Evolutionary conservation across 2,329 filamentous ascomycete genomes (phyloP), one percentile per base, ranked within the genome.

Genomic region (Arachnomyces sp.): DNA sequence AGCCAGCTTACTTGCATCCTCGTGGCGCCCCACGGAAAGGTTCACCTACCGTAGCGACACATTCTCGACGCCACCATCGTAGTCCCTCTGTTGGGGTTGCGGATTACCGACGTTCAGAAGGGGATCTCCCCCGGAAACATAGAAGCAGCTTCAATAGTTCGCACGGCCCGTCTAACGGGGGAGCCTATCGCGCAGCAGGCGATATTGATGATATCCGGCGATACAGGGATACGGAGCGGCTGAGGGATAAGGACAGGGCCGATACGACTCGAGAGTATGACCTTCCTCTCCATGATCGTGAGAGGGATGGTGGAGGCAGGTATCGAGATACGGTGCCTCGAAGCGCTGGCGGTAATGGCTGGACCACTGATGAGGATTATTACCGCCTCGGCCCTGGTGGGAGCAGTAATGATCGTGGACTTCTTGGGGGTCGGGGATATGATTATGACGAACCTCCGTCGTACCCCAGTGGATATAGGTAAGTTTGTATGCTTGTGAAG

Each of bases 281-380:
- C 31, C 53, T 57, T 3, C 39, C 50, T 3, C 36, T 57, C n/a
- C 52, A 52, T 8, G 52, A 52, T 31, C 52, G 53, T 18, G 58
- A 58, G 35, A 57, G 50, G 31, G 48, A 42, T 21, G 52, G 47
- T 32, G 44, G n/a, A n/a, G n/a, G 37, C 32, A 52, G 51, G 25
- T 53, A 58, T 36, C 49, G 52, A 29, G 52, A 56, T 32, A 49
- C 54, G 31, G 39, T 47, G 11, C 44, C 50, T 12, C 52, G 55
- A 29, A 48, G 50, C 28, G 21, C 21, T 25, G 21, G 21, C 9
- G 21, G 21, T 25, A 25, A 25, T 25, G 55, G 47, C 34, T 62
- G 61, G 43, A 50, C 45, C 17, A 52, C 42, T 31, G 61, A 60
- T 13, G 62, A 66, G 16, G 61, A 65, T n/a, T 65, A 63, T 50